Evolutionary conservation across 148 eudicot species (phyloP), one percentile per base, ranked within the genome.

Genomic region (Nepenthes gracilis): DNA sequence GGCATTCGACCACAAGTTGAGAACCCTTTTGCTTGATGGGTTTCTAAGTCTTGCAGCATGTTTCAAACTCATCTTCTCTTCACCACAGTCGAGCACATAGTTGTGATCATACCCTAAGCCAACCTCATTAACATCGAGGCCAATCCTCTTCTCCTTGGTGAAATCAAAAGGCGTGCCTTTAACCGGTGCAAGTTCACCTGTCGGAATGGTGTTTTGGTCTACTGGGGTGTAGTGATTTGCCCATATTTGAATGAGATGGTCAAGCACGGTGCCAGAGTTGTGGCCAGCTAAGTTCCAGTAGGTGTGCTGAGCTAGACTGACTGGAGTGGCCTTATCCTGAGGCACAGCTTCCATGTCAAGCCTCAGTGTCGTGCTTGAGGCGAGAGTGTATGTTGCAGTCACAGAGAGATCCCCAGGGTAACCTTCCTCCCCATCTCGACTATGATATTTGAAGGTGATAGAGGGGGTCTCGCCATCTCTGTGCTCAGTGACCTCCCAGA

Each of bases 331-430:
- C 75, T 86, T 93, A 70, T 88, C 86, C 69, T 71, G 74, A 1
- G 96, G 88, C n/a, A 85, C 65, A 12, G 96, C 99, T 76, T 88
- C 99, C 99, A 93, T 93, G 81, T 93, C 99, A 5, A 93, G 99
- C 73, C 81, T 80, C 82, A 88, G 2, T 32, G 91, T 74, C 32
- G 96, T 88, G 64, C 66, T 76, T 59, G 96, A 84, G 55, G 86
- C 72, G 12, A 93, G 95, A 55, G 95, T 82, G 75, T 93, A 93
- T 6, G 85, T 86, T 48, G 96, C 99, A 47, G 91, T 88, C 43
- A 86, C 77, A 14, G 75, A 47, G 43, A 93, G 80, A 74, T 84
- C 85, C 2, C 99, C 99, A 0, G 96, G 99, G 56, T 82, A 93
- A 67, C 99, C 98, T 93, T 93, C 99, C 70, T 93, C 99, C 45